A percentile compares a stretch with the other conserved stretches of the same genome.
Conservation (phyloP, 805 yeast genomes). For the Candida argentea region DNA sequence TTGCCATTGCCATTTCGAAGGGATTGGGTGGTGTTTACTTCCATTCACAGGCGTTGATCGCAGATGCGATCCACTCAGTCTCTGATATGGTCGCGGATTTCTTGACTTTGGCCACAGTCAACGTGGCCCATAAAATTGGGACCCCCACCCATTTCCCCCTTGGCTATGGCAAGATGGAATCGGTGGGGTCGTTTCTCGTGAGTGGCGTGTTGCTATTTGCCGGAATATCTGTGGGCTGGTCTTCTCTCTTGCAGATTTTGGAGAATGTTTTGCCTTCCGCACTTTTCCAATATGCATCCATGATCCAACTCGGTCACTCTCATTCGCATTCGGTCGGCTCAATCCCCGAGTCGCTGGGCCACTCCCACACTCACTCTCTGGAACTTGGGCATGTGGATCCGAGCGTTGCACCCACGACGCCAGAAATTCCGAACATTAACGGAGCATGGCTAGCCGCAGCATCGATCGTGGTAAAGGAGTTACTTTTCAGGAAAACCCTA, state of each 20-base stretch:
- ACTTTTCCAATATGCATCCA: conserved; percentile 42
- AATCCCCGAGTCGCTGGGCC: conserved; percentile 7
- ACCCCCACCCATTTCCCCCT: conserved; percentile 62
- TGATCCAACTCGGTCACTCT: conserved; percentile 39
- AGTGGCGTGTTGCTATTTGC: conserved; percentile 77
- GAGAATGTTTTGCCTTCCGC: conserved; percentile 61
- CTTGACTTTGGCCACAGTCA: conserved; percentile 80
- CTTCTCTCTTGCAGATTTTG: conserved; percentile 57
- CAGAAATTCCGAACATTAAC: conserved; percentile 49
- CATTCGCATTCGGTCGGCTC: conserved; percentile 35
- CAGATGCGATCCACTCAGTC: conserved; percentile 90
- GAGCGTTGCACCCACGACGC: conserved; percentile 1
- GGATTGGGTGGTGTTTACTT: conserved; percentile 84
- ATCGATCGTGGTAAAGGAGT: conserved; percentile 78
- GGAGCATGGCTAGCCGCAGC: conserved; percentile 97
- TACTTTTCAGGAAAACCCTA: conserved; percentile 76
- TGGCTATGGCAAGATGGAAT: conserved; percentile 90
- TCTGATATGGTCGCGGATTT: conserved; percentile 87
- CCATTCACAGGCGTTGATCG: conserved; percentile 89
- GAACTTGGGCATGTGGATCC: neutral
- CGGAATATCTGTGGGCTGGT: conserved; percentile 86
- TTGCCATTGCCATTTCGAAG: conserved; percentile 78
- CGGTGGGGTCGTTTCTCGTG: conserved; percentile 85
- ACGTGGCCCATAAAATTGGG: conserved; percentile 49
- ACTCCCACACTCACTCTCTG: conserved; percentile 18